Conservation (phyloP, 2,329 filamentous ascomycete genomes). For the Neoscytalidium dimidiatum region DNA sequence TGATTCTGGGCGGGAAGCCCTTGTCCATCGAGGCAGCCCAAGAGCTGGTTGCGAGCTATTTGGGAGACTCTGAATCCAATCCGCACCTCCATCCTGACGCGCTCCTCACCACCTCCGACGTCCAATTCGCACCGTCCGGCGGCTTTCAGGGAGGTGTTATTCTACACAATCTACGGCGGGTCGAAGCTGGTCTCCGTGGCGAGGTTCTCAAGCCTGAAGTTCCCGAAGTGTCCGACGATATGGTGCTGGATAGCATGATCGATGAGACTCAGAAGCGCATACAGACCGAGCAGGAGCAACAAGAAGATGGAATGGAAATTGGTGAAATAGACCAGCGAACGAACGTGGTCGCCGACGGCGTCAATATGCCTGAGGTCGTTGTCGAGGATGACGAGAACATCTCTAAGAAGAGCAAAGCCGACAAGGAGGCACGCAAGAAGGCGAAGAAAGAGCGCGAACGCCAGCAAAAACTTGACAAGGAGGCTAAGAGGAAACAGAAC, state of each 20-base stretch:
- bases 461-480: slow-evolving; percentile 43
- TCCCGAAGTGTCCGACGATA: slow-evolving; percentile 24
- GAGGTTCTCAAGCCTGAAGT: slow-evolving; percentile 50
- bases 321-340: slow-evolving; percentile 42
- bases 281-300: slow-evolving; percentile 45
- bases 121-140: slow-evolving; percentile 44
- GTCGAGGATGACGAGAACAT: slow-evolving; percentile 15
- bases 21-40: slow-evolving; percentile 39
- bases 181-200: slow-evolving; percentile 55
- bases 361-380: slow-evolving; percentile 34
- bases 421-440: slow-evolving; percentile 46
- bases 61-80: slow-evolving; percentile 40
- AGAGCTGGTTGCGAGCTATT: slow-evolving; percentile 41
- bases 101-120: slow-evolving; percentile 44
- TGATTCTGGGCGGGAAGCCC: slow-evolving; percentile 32
- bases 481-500: slow-evolving; percentile 32
- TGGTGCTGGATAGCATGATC: slow-evolving; percentile 21
- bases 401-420: slow-evolving; percentile 15
- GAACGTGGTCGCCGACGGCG: slow-evolving; percentile 33
- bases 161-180: slow-evolving; percentile 55
- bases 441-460: slow-evolving; percentile 57
- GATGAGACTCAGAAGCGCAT: slow-evolving; percentile 30
- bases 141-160: slow-evolving; percentile 50
- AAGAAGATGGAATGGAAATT: slow-evolving; percentile 41
- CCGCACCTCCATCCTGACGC: slow-evolving; percentile 53